Evolutionary conservation across 2,329 filamentous ascomycete species (phyloP).

Genomic region (Myriosclerotinia scirpicola): DNA sequence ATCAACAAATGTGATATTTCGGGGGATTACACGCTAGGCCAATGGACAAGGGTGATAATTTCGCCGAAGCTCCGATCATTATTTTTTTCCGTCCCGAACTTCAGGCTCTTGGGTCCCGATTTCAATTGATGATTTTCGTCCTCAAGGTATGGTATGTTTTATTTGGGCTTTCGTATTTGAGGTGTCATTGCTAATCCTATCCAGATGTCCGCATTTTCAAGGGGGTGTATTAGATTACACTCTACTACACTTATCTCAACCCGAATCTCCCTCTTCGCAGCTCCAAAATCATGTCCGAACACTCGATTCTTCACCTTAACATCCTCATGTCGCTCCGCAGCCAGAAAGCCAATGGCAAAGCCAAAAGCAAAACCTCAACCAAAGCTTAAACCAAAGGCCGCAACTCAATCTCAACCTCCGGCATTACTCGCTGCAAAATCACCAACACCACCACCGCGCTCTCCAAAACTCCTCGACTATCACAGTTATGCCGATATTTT

Average conservation of each 20-base stretch:
- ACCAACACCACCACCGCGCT: background rate
- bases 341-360: conserved; percentile 23
- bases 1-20: conserved; percentile 29
- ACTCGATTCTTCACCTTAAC: conserved; percentile 32
- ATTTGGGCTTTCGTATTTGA: background rate
- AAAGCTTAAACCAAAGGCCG: conserved; percentile 14
- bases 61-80: conserved; percentile 31
- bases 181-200: conserved; percentile 25
- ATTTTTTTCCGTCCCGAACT: conserved; percentile 26
- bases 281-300: conserved; percentile 24
- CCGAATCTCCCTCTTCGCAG: conserved; percentile 25
- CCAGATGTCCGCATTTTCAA: conserved; percentile 43
- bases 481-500: conserved; percentile 55
- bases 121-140: background rate
- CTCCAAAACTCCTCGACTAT: conserved; percentile 30
- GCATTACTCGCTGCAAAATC: background rate
- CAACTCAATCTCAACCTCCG: conserved; percentile 9
- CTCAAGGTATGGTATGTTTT: conserved; percentile 26
- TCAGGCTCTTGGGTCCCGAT: background rate
- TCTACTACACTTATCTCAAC: conserved; percentile 26
- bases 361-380: conserved; percentile 18
- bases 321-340: conserved; percentile 30
- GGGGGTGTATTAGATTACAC: conserved; percentile 37
- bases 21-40: conserved; percentile 23
- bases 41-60: conserved; percentile 15